Conservation (phyloP, 495 filamentous ascomycete genomes). For the Oidiodendron maius region DNA sequence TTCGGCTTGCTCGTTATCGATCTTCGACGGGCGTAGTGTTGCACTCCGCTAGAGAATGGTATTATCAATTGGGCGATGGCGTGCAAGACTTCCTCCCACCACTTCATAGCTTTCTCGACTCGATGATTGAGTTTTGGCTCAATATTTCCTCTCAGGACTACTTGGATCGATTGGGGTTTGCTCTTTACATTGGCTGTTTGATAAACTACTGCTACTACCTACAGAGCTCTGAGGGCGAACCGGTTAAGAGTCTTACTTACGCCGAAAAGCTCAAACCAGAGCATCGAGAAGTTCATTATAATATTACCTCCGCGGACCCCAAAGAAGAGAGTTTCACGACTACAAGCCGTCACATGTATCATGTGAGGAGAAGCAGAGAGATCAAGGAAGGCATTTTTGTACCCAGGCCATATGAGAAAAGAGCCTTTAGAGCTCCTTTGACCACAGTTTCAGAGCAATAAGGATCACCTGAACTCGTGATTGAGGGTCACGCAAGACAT, state of each 20-base stretch:
- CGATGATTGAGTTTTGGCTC: slow-evolving; percentile 2
- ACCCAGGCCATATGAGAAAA: slow-evolving; percentile 1
- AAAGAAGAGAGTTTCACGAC: slow-evolving; percentile 5
- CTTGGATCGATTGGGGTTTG: slow-evolving; percentile 2
- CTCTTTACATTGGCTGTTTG: slow-evolving; percentile 4
- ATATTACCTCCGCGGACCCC: slow-evolving; percentile 4
- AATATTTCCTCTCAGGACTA: slow-evolving; percentile 5
- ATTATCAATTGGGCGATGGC: slow-evolving; percentile 2
- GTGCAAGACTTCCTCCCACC: slow-evolving; percentile 2
- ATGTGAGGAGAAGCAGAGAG: slow-evolving; percentile 4
- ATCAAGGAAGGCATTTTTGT: slow-evolving; percentile 4
- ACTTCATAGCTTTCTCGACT: slow-evolving; percentile 3
- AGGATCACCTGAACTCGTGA: neutral
- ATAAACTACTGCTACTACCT: slow-evolving; percentile 3
- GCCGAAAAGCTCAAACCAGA: slow-evolving; percentile 4
- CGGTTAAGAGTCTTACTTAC: slow-evolving; percentile 3
- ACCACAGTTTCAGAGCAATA: slow-evolving; percentile 1
- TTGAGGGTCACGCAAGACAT: slow-evolving; percentile 1
- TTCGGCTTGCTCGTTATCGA: slow-evolving; percentile 3
- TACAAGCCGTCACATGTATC: slow-evolving; percentile 2
- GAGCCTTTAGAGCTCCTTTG: slow-evolving; percentile 2
- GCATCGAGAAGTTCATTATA: slow-evolving; percentile 5
- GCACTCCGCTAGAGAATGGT: slow-evolving; percentile 3
- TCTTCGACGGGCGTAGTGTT: slow-evolving; percentile 3
- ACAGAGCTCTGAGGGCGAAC: slow-evolving; percentile 1